A percentile compares a stretch with the other conserved stretches of the same genome.
Evolutionary conservation across 1,284 basidiomycete genomes (phyloP).

Genomic region (Clitocybe nebularis): DNA sequence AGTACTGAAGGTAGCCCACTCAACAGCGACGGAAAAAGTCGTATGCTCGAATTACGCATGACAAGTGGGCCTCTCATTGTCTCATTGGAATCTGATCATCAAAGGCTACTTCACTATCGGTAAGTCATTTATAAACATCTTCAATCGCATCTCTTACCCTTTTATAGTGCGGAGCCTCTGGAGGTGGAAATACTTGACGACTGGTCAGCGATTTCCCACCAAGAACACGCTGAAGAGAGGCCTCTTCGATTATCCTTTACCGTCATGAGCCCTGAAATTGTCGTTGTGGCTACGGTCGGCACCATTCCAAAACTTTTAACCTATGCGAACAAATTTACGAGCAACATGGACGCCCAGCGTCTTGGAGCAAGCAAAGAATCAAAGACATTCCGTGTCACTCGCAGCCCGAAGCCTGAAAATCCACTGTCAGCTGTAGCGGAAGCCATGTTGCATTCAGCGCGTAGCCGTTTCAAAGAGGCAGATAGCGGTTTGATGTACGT

Average conservation of each 20-base stretch:
- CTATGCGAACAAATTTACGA: constrained; percentile 69
- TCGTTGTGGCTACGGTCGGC: constrained; percentile 66
- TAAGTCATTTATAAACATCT: constrained; percentile 31
- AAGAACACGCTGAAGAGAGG: constrained; percentile 39
- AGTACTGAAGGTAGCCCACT: constrained; percentile 38
- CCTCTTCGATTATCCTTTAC: constrained; percentile 75
- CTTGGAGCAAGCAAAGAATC: constrained; percentile 73
- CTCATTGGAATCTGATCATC: constrained; percentile 73
- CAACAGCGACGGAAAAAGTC: constrained; percentile 31
- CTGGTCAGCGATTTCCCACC: constrained; percentile 58
- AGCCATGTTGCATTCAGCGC: constrained; percentile 75
- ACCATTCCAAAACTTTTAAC: constrained; percentile 72
- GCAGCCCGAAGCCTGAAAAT: constrained; percentile 66
- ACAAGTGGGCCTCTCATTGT: constrained; percentile 70
- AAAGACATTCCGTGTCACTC: constrained; percentile 63
- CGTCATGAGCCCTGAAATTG: constrained; percentile 69
- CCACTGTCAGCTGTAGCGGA: constrained; percentile 79
- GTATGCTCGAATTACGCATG: constrained; percentile 72
- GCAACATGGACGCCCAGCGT: constrained; percentile 69
- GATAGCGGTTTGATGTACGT: constrained; percentile 56
- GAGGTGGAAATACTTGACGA: constrained; percentile 77
- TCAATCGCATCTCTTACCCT: constrained; percentile 8
- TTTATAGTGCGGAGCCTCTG: constrained; percentile 70
- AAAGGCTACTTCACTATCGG: constrained; percentile 76
- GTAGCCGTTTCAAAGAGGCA: constrained; percentile 60